These are phyloP conservation scores for Alternaria solani DNA, from an alignment of 2,329 filamentous ascomycete genomes.

Conservation along the genomic window DNA sequence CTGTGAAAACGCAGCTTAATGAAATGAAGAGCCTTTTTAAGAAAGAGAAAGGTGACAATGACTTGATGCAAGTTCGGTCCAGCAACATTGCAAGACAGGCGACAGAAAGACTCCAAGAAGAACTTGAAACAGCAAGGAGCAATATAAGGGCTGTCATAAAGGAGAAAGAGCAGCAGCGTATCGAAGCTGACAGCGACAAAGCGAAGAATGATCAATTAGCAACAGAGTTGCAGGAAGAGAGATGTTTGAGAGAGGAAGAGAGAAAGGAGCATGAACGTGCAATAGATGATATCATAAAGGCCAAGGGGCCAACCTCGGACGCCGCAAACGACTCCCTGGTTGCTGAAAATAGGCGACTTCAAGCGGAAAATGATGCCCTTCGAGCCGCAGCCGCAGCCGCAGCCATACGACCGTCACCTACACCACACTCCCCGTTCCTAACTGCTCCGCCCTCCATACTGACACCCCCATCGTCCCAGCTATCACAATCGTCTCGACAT, in stretches of 20 bases:
- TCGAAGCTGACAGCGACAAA: neutral
- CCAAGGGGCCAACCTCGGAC: neutral
- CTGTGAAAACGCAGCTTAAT: neutral
- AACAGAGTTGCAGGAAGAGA: neutral
- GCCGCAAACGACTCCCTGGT: neutral
- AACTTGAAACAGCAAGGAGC: neutral
- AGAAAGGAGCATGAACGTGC: constrained; percentile 9
- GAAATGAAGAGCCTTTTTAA: neutral
- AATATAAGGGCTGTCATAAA: neutral
- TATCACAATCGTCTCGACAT: neutral
- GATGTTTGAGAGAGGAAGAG: neutral
- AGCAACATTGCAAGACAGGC: neutral
- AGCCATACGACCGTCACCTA: neutral
- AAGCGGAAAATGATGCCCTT: constrained; percentile 3
- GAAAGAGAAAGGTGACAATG: neutral
- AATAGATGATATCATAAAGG: constrained; percentile 3
- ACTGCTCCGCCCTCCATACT: neutral
- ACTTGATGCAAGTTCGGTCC: neutral
- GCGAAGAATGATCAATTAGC: neutral
- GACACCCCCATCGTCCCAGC: neutral
- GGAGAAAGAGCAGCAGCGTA: neutral
- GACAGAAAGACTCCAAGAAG: neutral
- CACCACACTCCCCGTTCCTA: neutral
- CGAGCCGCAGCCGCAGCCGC: neutral
- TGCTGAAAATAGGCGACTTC: constrained; percentile 4